Conservation (phyloP, 768 basidiomycete genomes). For the Sarcomyxa edulis region DNA sequence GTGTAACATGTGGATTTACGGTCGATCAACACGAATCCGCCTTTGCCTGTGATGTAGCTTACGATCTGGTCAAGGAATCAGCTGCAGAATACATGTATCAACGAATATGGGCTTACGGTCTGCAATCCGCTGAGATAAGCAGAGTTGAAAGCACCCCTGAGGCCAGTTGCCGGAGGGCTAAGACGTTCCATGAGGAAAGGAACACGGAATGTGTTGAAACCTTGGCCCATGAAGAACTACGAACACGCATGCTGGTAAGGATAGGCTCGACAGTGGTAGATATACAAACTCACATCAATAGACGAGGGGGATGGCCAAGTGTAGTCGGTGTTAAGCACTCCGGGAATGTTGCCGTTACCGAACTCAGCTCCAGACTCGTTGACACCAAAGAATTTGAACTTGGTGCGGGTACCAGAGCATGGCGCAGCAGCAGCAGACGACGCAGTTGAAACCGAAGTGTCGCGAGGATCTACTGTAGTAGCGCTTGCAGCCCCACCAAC, state of each 20-base stretch:
- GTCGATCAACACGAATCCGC: slow-evolving; percentile 51
- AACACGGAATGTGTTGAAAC: slow-evolving; percentile 60
- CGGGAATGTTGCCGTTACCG: slow-evolving; percentile 41
- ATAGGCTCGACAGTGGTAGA: slow-evolving; percentile 8
- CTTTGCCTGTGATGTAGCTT: slow-evolving; percentile 56
- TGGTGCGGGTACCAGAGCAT: slow-evolving; percentile 33
- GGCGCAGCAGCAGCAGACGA: slow-evolving; percentile 22
- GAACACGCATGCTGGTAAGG: no score
- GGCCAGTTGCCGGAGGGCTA: slow-evolving; percentile 44
- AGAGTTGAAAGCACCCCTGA: slow-evolving; percentile 47
- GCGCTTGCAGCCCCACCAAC: slow-evolving; percentile 23
- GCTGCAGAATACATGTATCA: neutral
- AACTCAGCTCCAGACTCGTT: slow-evolving; percentile 63
- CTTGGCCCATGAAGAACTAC: slow-evolving; percentile 52
- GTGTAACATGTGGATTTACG: slow-evolving; percentile 26
- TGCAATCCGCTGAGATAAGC: slow-evolving; percentile 49
- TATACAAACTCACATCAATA: slow-evolving; percentile 21
- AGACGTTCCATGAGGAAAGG: slow-evolving; percentile 57
- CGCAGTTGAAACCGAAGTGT: neutral
- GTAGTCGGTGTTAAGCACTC: slow-evolving; percentile 36
- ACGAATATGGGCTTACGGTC: slow-evolving; percentile 23
- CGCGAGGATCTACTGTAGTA: slow-evolving; percentile 33
- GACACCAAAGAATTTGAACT: slow-evolving; percentile 61
- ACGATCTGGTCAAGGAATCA: slow-evolving; percentile 33
- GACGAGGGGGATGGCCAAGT: slow-evolving; percentile 44